These are phyloP conservation scores for Globisporangium perplexum DNA, from an alignment of 352 stramenopile species.

Conservation along the genomic window DNA sequence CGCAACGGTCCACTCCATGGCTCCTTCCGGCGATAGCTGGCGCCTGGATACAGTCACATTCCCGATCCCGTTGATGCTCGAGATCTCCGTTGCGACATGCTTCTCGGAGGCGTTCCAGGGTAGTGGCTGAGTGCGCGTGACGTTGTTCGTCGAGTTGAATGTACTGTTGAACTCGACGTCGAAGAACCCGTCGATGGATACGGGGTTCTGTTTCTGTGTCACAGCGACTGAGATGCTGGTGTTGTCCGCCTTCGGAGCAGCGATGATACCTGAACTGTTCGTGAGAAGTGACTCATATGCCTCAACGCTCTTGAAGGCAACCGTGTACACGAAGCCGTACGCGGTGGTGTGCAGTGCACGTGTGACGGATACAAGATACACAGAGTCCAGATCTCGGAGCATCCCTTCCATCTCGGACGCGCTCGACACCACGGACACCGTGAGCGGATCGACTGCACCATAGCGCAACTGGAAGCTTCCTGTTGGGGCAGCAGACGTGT, in stretches of 20 bases:
- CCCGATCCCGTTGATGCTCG: constrained; percentile 41
- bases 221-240: constrained; percentile 12
- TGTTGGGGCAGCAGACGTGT: constrained; percentile 18
- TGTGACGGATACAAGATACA: constrained; percentile 29
- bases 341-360: constrained; percentile 12
- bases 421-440: constrained; percentile 16
- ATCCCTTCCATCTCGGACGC: constrained; percentile 23
- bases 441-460: constrained; percentile 14
- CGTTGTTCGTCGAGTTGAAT: constrained; percentile 30
- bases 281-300: constrained; percentile 26
- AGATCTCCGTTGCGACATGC: constrained; percentile 25
- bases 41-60: constrained; percentile 33
- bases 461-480: constrained; percentile 42
- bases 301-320: constrained; percentile 54
- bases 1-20: constrained; percentile 57
- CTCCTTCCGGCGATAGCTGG: constrained; percentile 44
- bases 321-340: constrained; percentile 41
- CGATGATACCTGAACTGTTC: constrained; percentile 14
- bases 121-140: constrained; percentile 24
- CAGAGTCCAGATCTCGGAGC: constrained; percentile 21
- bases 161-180: constrained; percentile 34
- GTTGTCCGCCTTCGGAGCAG: constrained; percentile 7
- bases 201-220: constrained; percentile 26
- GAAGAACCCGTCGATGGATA: constrained; percentile 44
- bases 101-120: constrained; percentile 45